Evolutionary conservation across 2,329 filamentous ascomycete genomes (phyloP).

Genomic region (Epichloe hybrida): DNA sequence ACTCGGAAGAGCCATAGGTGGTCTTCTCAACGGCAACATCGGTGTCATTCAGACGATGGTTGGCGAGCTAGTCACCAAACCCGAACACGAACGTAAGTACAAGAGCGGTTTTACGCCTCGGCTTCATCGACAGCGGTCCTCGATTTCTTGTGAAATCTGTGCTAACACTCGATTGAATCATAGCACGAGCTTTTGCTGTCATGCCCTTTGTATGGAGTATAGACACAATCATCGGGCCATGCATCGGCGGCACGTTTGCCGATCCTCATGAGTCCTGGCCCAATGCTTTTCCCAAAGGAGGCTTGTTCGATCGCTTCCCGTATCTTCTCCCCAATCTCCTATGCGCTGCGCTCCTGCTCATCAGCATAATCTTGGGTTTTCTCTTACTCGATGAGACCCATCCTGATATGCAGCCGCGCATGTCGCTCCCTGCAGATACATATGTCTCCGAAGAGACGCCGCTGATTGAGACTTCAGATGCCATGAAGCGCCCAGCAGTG

Average conservation of each 20-base stretch:
- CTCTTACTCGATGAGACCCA: constrained; percentile 80
- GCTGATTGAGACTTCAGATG: constrained; percentile 60
- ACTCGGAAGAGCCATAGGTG: constrained; percentile 60
- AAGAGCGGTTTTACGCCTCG: background rate
- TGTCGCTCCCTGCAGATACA: constrained; percentile 31
- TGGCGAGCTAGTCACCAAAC: constrained; percentile 69
- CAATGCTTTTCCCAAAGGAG: constrained; percentile 47
- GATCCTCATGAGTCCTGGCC: constrained; percentile 67
- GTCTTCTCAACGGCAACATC: constrained; percentile 81
- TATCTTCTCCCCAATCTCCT: constrained; percentile 84
- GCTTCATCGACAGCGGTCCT: too few species aligned
- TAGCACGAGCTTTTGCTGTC: constrained; percentile 72
- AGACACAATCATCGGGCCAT: constrained; percentile 78
- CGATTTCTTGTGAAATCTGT: background rate
- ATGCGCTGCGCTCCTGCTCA: constrained; percentile 60
- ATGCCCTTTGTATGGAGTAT: constrained; percentile 94
- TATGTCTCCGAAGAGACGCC: constrained; percentile 55
- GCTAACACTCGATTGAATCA: constrained; percentile 7
- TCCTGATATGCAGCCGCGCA: constrained; percentile 57
- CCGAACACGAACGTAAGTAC: constrained; percentile 69
- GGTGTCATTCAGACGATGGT: constrained; percentile 90
- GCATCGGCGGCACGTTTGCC: constrained; percentile 76
- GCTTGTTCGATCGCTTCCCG: constrained; percentile 65
- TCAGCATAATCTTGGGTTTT: constrained; percentile 71
- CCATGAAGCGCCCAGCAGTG: constrained; percentile 57